These are phyloP conservation scores for Hypoxylon perforatum DNA, from an alignment of 495 filamentous ascomycete genomes.

Conservation along the genomic window DNA sequence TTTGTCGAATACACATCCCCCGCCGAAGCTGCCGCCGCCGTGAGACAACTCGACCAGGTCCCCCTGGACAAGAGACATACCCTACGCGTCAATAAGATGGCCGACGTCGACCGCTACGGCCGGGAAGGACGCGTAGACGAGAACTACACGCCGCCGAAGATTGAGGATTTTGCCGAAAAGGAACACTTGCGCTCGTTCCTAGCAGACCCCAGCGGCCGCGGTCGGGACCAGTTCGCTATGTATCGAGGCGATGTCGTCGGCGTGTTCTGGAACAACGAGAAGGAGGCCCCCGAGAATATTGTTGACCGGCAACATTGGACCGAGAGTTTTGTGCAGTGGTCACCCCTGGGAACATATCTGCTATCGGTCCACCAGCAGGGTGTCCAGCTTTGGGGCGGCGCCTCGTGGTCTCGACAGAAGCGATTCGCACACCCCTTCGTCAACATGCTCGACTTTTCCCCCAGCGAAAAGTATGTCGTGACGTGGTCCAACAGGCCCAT, in stretches of 20 bases:
- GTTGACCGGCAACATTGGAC: conserved; percentile 96
- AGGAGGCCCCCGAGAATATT: conserved; percentile 84
- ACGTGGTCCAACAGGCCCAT: conserved; percentile 97
- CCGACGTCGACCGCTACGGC: conserved; percentile 96
- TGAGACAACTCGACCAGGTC: conserved; percentile 82
- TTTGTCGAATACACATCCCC: conserved; percentile 97
- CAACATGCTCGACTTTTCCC: conserved; percentile 95
- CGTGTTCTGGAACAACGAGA: conserved; percentile 98
- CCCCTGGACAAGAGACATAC: conserved; percentile 96
- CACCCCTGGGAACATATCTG: conserved; percentile 90
- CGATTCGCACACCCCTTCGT: conserved; percentile 95
- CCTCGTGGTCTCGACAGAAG: conserved; percentile 87
- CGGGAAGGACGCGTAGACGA: conserved; percentile 93
- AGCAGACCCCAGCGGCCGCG: conserved; percentile 82
- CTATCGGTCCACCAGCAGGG: conserved; percentile 95
- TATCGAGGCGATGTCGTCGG: conserved; percentile 89
- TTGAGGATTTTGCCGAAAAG: conserved; percentile 86
- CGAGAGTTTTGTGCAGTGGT: conserved; percentile 97
- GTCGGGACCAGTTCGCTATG: conserved; percentile 93
- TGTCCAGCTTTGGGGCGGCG: conserved; percentile 95
- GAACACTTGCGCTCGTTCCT: conserved; percentile 96
- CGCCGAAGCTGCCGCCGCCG: conserved; percentile 87
- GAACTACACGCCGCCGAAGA: conserved; percentile 79
- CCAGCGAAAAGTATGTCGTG: conserved; percentile 89
- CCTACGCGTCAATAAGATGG: conserved; percentile 94